Base-by-base conservation (phyloP, 495 filamentous ascomycete genomes). In the Penicillium simplicissimum region DNA sequence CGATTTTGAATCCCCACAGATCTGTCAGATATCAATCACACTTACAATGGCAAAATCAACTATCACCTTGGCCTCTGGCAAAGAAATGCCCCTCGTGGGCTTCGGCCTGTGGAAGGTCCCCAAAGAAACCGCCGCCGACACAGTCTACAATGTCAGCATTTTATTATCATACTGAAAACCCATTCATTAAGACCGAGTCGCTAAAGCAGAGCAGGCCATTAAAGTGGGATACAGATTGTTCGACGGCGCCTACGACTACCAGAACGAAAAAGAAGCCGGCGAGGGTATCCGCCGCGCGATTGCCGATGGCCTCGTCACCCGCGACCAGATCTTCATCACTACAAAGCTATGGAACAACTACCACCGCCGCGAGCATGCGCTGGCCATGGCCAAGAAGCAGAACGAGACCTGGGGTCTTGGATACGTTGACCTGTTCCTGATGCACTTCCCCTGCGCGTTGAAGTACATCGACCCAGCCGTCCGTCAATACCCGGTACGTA, bases 321-420 rank as follows among this genome's bases (percentile, higher is more conserved):
- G 92, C 48, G 85, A 90, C 72, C 88, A 94, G 56, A 74, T 95
- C 45, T 96, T 94, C 75, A 84, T 96, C 43, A 90, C 90, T 48
- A 88, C 85, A 28, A 96, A 96, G 81, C 86, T 96, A 51, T 96
- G 92, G 92, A 93, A 93, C 81, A 87, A 84, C 68, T 94, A 90
- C 84, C 90, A 93, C 78, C 88, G 90, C 49, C 79, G 76, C 59
- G 83, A 90, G 58, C 79, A 81, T 59, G 89, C 92, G 60, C 84
- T 88, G 76, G 86, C 86, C 23, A 91, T 91, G 67, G 80, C 79
- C 76, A 81, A 78, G 65, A 88, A 87, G 69, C 90, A 92, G 68
- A 84, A 92, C 10, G 76, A 82, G 59, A 89, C 91, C 82, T 92
- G 89, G 89, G 86, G 87, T 48, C 68, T 93, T 59, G 91, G 92